phyloP scores from a whole-genome alignment of 768 basidiomycete genomes.

The Naganishia kalamii region DNA sequence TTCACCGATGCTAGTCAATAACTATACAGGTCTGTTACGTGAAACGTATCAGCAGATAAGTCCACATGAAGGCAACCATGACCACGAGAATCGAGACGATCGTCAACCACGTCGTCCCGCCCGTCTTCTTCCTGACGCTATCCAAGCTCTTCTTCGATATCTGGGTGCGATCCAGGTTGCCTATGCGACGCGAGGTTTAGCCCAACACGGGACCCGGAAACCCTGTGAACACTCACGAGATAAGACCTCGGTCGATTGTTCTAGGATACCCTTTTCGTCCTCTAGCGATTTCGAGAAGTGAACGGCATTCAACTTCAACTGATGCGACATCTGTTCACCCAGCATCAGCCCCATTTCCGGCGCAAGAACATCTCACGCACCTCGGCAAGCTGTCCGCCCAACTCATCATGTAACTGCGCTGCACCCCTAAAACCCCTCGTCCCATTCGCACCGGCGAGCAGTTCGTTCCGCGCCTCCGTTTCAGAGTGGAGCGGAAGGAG shows the following conservation, averaged over 20 bases:
- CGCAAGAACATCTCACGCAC: conserved; percentile 27
- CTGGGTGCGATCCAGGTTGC: conserved; percentile 38
- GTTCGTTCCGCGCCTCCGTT: conserved; percentile 23
- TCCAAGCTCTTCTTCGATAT: conserved; percentile 53
- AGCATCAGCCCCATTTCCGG: background rate
- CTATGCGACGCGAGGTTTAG: conserved; percentile 40
- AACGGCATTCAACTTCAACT: conserved; percentile 73
- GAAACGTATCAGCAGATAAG: conserved; percentile 45
- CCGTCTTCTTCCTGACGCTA: conserved; percentile 60
- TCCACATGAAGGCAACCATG: conserved; percentile 54
- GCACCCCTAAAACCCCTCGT: conserved; percentile 24
- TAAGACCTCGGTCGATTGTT: conserved; percentile 63
- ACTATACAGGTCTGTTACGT: conserved; percentile 27
- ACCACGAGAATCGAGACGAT: conserved; percentile 63
- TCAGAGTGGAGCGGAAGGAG: conserved; percentile 17
- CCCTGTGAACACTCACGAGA: conserved; percentile 55
- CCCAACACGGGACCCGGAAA: background rate
- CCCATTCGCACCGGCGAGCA: conserved; percentile 26
- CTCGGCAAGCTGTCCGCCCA: conserved; percentile 43
- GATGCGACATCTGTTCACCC: conserved; percentile 64
- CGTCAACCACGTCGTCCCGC: conserved; percentile 67
- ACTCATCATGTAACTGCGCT: conserved; percentile 39
- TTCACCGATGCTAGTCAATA: no score
- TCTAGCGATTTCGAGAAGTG: conserved; percentile 68
- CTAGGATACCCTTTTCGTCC: conserved; percentile 67